Percentiles rank a stretch among this genome's conserved stretches.
Conservation (phyloP, 768 basidiomycete species). For the Sarcomyxa edulis region DNA sequence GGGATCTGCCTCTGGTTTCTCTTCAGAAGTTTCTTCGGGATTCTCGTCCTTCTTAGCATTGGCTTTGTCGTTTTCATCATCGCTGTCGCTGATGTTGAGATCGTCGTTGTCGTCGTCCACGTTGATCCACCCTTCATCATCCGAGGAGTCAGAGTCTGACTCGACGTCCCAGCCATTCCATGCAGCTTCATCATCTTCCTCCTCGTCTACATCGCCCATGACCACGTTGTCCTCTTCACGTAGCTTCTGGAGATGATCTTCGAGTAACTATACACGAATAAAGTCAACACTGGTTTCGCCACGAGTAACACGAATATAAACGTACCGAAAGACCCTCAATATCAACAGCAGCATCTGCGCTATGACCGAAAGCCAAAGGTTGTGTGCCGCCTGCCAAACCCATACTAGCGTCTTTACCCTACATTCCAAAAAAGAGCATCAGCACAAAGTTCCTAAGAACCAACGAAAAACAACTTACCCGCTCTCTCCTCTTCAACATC, state of each 20-base stretch:
- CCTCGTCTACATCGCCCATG: slow-evolving; percentile 31
- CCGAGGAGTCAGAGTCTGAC: slow-evolving; percentile 55
- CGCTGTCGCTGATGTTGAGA: slow-evolving; percentile 82
- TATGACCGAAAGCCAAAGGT: slow-evolving; percentile 81
- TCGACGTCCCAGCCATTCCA: slow-evolving; percentile 93
- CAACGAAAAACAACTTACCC: slow-evolving; percentile 40
- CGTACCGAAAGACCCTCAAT: slow-evolving; percentile 88
- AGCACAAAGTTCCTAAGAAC: slow-evolving; percentile 6
- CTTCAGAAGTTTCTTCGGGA: no score
- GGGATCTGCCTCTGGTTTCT: slow-evolving; percentile 19
- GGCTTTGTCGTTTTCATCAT: slow-evolving; percentile 61
- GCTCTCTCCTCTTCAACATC: slow-evolving; percentile 83
- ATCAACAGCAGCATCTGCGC: slow-evolving; percentile 65
- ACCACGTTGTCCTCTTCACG: slow-evolving; percentile 56
- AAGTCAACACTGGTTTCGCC: not conserved
- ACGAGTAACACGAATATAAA: slow-evolving; percentile 8
- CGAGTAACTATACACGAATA: slow-evolving; percentile 57
- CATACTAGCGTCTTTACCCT: slow-evolving; percentile 92
- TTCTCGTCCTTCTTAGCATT: no score
- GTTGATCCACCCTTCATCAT: slow-evolving; percentile 74
- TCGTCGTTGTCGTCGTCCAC: slow-evolving; percentile 67
- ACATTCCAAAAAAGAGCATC: slow-evolving; percentile 8
- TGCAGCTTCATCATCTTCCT: slow-evolving; percentile 58
- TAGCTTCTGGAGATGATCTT: slow-evolving; percentile 75
- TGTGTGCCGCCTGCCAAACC: slow-evolving; percentile 56